These are phyloP conservation scores for Kondoa subrosea DNA, from an alignment of 768 basidiomycete species.

Conservation along the genomic window DNA sequence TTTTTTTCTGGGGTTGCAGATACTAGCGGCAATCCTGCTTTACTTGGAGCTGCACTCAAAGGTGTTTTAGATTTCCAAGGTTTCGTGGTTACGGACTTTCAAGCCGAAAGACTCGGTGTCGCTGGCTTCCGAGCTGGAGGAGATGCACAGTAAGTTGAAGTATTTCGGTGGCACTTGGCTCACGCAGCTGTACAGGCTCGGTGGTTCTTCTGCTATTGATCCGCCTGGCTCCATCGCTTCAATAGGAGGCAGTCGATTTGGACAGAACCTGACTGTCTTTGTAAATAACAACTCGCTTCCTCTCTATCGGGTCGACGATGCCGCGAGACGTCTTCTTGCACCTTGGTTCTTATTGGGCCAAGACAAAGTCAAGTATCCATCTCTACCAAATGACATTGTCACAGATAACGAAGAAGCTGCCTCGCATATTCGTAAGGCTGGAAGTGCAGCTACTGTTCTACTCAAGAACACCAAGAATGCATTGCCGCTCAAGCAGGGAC, in stretches of 20 bases:
- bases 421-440: constrained; percentile 29
- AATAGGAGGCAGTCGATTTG: constrained; percentile 35
- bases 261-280: constrained; percentile 48
- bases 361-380: constrained; percentile 47
- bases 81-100: not conserved
- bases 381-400: constrained; percentile 38
- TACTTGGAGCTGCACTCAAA: not conserved
- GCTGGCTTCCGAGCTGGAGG: not conserved
- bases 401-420: constrained; percentile 31
- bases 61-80: not conserved
- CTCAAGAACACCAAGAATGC: constrained; percentile 10
- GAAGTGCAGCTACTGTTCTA: constrained; percentile 32
- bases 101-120: not conserved
- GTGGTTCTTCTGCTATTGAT: not conserved
- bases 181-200: not conserved
- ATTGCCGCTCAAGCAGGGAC: constrained; percentile 11
- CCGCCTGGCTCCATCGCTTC: not conserved
- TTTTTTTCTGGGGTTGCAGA: too few species aligned
- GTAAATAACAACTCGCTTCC: constrained; percentile 58
- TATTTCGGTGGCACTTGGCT: not conserved
- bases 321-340: constrained; percentile 39
- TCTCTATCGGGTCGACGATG: constrained; percentile 37
- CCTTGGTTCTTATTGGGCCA: constrained; percentile 32
- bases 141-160: not conserved
- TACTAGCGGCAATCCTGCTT: not conserved